Conservation (phyloP, 129 eudicot species). For the Helianthus tuberosus region DNA sequence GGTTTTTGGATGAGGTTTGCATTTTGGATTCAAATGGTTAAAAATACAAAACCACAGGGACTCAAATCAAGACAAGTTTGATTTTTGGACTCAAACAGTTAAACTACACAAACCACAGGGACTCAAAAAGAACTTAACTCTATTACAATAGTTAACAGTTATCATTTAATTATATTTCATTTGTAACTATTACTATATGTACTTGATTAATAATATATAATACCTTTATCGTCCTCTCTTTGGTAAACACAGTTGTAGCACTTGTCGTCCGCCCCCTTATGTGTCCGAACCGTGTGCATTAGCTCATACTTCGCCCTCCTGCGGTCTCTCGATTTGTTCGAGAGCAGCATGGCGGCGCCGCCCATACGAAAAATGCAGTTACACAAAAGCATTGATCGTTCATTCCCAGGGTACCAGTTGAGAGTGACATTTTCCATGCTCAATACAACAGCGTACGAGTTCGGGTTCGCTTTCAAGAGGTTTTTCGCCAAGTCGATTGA, state of each 20-base stretch:
- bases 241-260: constrained; percentile 4
- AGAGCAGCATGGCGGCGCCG: neutral
- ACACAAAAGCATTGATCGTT: constrained; percentile 1
- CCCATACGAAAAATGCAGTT: constrained; percentile 12
- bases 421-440: constrained; percentile 2
- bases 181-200: no score
- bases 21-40: no score
- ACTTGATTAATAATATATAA: no score
- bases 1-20: no score
- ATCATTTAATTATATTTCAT: no score
- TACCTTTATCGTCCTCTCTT: constrained; percentile 4
- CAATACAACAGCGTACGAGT: neutral
- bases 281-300: neutral
- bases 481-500: neutral
- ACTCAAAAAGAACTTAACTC: no score
- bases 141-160: no score
- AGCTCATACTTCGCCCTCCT: neutral
- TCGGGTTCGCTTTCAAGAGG: neutral
- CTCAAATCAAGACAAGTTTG: no score
- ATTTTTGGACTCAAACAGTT: no score
- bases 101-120: no score
- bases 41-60: no score
- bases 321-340: neutral
- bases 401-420: constrained; percentile 4
- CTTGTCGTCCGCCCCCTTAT: neutral